Base-by-base conservation (phyloP, 805 yeast genomes). In the Crinitomyces ghanaensis region DNA sequence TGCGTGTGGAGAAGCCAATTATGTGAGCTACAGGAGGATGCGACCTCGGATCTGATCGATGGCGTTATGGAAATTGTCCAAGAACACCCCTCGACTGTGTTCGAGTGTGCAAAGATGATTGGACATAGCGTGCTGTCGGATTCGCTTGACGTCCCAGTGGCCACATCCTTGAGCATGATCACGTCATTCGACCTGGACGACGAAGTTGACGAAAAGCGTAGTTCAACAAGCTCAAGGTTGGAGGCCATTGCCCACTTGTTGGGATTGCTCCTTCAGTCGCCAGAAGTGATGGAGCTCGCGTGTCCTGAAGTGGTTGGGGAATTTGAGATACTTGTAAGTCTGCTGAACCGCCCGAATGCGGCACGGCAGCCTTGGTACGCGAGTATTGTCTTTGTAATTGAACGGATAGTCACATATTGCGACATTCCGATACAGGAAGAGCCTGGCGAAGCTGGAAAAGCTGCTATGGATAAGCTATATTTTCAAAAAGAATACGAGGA, bases 371-470 rank as follows among this genome's bases (percentile, higher is more conserved):
- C 63, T 11, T 82, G 82, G 77, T 72, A 73, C 45, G 68, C 77
- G 0, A 62, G 68, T 36, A 71, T 74, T 0, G 49, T 83, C 22
- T 53, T 64, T 17, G 64, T 75, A 3, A 60, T 73, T 29, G 81
- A 74, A 35, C 69, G 67, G 22, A 53, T 75, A 3, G 45, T 80
- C 27, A 60, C 74, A 1, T 66, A 62, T 26, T 59, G 71, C 2
- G 64, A 63, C 21, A 56, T 72, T 4, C 83, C 84, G 0, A 45
- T 44, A 2, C 51, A 63, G 5, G 69, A 65, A 37, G 41, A 49
- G 12, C 34, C 63, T 12, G 59, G 60, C 22, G 59, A 64, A 12
- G 60, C n/a, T n/a, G n/a, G n/a, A n/a, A n/a, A n/a, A n/a, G n/a
- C n/a, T n/a, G n/a, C n/a, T n/a, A n/a, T n/a, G n/a, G n/a, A n/a